Conservation (phyloP, 2,329 filamentous ascomycete species). For the Stagonosporopsis vannaccii region DNA sequence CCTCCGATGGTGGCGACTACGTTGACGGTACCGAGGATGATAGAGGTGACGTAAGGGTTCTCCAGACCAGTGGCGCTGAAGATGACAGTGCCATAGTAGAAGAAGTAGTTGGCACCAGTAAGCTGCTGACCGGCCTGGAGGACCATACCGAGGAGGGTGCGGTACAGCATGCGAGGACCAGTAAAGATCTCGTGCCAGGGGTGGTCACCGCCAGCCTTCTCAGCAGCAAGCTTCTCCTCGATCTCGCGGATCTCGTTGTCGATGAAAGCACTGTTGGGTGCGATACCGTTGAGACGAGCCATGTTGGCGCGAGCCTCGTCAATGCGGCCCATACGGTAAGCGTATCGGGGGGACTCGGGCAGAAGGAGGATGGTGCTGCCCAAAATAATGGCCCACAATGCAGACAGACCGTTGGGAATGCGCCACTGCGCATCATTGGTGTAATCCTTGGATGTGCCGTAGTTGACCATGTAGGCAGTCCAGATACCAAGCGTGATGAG, state of each 20-base stretch:
- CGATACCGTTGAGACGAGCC: constrained; percentile 62
- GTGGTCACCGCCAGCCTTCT: constrained; percentile 50
- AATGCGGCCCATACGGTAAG: constrained; percentile 61
- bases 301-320: constrained; percentile 62
- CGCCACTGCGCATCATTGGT: constrained; percentile 66
- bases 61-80: constrained; percentile 52
- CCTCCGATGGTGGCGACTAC: constrained; percentile 56
- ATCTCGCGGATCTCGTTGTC: constrained; percentile 63
- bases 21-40: constrained; percentile 60
- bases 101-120: constrained; percentile 73
- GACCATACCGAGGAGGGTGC: constrained; percentile 67
- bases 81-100: constrained; percentile 60
- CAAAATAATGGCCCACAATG: constrained; percentile 63
- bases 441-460: constrained; percentile 61
- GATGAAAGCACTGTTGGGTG: constrained; percentile 62
- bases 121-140: constrained; percentile 73
- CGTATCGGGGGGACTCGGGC: constrained; percentile 65
- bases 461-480: constrained; percentile 62
- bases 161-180: constrained; percentile 71
- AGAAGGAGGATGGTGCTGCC: constrained; percentile 62
- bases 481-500: constrained; percentile 74
- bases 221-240: constrained; percentile 62
- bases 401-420: constrained; percentile 68
- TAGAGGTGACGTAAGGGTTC: constrained; percentile 57
- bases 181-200: constrained; percentile 67